Evolutionary conservation across 495 filamentous ascomycete genomes (phyloP), one percentile per base, ranked within the genome.

Genomic region (Penicillium nucicola): DNA sequence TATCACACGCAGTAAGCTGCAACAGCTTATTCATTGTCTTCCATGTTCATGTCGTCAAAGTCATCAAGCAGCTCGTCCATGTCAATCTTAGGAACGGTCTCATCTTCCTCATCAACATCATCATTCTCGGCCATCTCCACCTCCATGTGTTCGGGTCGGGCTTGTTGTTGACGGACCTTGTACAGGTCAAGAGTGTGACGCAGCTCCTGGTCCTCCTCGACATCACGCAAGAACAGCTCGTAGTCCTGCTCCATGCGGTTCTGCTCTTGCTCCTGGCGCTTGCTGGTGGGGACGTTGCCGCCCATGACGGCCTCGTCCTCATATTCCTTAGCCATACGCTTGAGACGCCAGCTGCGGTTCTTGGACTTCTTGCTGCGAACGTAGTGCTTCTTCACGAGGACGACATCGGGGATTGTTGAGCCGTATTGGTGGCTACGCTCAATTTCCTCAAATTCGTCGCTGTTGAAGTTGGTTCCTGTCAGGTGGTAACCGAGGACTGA

Each of bases 361-460:
- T 87, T 89, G 74, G 86, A 88, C 79, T 91, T 90, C 78, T 89
- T 87, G 58, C 85, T 85, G 67, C 90, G 84, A 7, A 88, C 81
- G 68, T 95, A 97, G 77, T 84, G 80, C 66, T 99, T 99, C 90
- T 95, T 96, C 56, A 99, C 89, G 2, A 99, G 80, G 0, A 97
- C 65, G 1, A 97, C 95, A 55, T 97, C 95, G 0, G 95, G 95
- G 35, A 99, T 86, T 3, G 77, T 84, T 9, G 82, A 85, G 3
- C 81, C 69, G 72, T 90, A 88, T 18, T 81, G 74, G 62, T 81
- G 75, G 60, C 81, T 84, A 47, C 75, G 66, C 66, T 95, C 87
- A 17, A 96, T 77, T 2, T 83, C 87, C 39, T 96, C 92, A 58
- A 88, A 89, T 38, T 89, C 69, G 0, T 77, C 72, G 60, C 90